A percentile compares a stretch with the other conserved stretches of the same genome.
phyloP scores from a whole-genome alignment of 768 basidiomycete species.

The Epithele typhae region DNA sequence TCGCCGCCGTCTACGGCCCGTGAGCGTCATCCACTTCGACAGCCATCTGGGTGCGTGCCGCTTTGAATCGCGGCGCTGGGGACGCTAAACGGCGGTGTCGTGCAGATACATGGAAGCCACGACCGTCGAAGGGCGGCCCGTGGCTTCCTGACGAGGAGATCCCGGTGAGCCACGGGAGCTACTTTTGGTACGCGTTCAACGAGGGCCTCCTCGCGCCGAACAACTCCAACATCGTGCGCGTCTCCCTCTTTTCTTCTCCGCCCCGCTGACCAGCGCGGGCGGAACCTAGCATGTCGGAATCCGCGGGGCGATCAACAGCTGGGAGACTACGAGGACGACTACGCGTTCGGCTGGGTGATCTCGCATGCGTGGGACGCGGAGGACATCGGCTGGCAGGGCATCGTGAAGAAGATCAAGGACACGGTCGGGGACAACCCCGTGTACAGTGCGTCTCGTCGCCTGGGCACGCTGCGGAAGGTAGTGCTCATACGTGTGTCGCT shows the following conservation, averaged over 20 bases:
- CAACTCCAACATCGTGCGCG: slow-evolving; percentile 27
- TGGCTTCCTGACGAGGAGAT: slow-evolving; percentile 29
- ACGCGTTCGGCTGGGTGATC: slow-evolving; percentile 27
- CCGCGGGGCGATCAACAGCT: slow-evolving; percentile 23
- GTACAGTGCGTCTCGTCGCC: slow-evolving; percentile 19
- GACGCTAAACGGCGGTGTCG: background rate
- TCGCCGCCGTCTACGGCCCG: slow-evolving; percentile 27
- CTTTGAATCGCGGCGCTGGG: background rate
- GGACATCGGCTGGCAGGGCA: slow-evolving; percentile 28
- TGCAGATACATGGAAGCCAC: slow-evolving; percentile 22
- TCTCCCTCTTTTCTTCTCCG: background rate
- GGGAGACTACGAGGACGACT: slow-evolving; percentile 29
- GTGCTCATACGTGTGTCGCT: background rate
- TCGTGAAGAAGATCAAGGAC: slow-evolving; percentile 29
- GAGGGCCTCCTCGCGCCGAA: slow-evolving; percentile 29
- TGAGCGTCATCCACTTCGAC: slow-evolving; percentile 32
- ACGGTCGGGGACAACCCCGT: slow-evolving; percentile 31
- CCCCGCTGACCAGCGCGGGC: no score
- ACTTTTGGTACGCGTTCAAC: slow-evolving; percentile 30
- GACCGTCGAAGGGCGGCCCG: slow-evolving; percentile 16
- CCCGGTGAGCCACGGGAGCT: slow-evolving; percentile 29
- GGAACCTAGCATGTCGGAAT: slow-evolving; percentile 28
- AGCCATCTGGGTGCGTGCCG: slow-evolving; percentile 24
- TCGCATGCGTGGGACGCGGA: slow-evolving; percentile 32
- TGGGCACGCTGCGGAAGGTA: background rate